These are phyloP conservation scores for Flaveria trinervia DNA, from an alignment of 129 eudicot species.

Conservation along the genomic window DNA sequence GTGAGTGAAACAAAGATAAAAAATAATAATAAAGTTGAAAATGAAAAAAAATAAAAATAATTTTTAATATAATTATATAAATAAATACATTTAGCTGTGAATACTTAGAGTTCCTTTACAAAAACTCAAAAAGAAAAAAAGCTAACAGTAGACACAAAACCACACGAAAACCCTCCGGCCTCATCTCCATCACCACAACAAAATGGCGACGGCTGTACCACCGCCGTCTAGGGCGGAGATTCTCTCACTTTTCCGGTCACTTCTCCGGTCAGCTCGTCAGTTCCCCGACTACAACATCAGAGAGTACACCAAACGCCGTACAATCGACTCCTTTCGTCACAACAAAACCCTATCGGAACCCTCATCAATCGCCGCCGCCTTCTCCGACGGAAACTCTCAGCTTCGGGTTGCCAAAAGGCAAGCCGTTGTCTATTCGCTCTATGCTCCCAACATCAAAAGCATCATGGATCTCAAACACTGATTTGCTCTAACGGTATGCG, in stretches of 20 bases:
- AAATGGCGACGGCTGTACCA: conserved; percentile 28
- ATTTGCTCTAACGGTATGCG: background rate
- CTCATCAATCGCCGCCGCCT: conserved; percentile 47
- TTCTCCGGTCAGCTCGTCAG: conserved; percentile 54
- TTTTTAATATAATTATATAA: too few species aligned
- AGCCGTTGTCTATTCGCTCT: conserved; percentile 62
- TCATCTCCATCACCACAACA: background rate
- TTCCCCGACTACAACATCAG: conserved; percentile 73
- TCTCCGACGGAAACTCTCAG: conserved; percentile 57
- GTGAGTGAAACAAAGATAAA: too few species aligned
- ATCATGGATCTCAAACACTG: conserved; percentile 53
- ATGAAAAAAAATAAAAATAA: too few species aligned
- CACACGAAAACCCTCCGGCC: background rate
- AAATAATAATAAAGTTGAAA: too few species aligned
- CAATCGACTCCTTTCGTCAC: conserved; percentile 56
- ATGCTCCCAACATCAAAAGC: conserved; percentile 56
- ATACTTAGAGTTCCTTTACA: too few species aligned
- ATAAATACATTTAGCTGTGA: too few species aligned
- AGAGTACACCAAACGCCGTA: conserved; percentile 69
- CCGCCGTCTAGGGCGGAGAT: conserved; percentile 48
- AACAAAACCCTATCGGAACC: conserved; percentile 55
- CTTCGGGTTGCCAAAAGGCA: conserved; percentile 68
- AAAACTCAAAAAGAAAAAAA: too few species aligned
- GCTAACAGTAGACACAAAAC: background rate
- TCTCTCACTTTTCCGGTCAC: conserved; percentile 58